These are phyloP conservation scores for Kockiozyma suomiensis DNA, from an alignment of 805 yeast species.

Conservation along the genomic window DNA sequence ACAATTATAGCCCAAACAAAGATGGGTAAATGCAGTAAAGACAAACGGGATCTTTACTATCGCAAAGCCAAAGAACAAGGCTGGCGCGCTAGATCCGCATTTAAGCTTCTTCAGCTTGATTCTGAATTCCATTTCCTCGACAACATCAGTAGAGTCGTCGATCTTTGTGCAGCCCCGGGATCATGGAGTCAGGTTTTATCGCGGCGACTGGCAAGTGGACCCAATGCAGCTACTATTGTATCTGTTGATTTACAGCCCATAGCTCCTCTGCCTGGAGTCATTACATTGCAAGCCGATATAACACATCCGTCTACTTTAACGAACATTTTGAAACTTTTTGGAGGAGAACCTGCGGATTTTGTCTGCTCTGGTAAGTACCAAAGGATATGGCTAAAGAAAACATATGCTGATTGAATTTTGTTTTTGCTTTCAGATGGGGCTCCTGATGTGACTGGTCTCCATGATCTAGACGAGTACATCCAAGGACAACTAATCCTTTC, in stretches of 20 bases:
- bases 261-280: slow-evolving; percentile 93
- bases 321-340: slow-evolving; percentile 76
- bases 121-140: slow-evolving; percentile 83
- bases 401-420: not conserved
- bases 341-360: slow-evolving; percentile 91
- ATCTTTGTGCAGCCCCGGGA: slow-evolving; percentile 97
- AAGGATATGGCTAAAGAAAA: not conserved
- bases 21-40: slow-evolving; percentile 37
- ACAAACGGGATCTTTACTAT: slow-evolving; percentile 34
- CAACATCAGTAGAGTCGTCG: slow-evolving; percentile 82
- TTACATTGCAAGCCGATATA: slow-evolving; percentile 91
- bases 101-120: slow-evolving; percentile 84
- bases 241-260: slow-evolving; percentile 97
- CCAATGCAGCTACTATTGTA: slow-evolving; percentile 63
- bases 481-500: slow-evolving; percentile 92
- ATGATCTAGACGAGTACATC: slow-evolving; percentile 93
- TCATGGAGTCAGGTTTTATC: slow-evolving; percentile 97
- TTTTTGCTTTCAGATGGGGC: slow-evolving; percentile 76
- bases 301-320: slow-evolving; percentile 90
- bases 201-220: slow-evolving; percentile 48
- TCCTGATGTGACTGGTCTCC: slow-evolving; percentile 97
- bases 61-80: slow-evolving; percentile 97
- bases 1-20: not conserved
- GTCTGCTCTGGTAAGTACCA: slow-evolving; percentile 62
- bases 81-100: slow-evolving; percentile 96